A percentile compares a stretch with the other conserved stretches of the same genome.
Evolutionary conservation across 257 asterid genomes (phyloP).

Genomic region (Henckelia pumila): DNA sequence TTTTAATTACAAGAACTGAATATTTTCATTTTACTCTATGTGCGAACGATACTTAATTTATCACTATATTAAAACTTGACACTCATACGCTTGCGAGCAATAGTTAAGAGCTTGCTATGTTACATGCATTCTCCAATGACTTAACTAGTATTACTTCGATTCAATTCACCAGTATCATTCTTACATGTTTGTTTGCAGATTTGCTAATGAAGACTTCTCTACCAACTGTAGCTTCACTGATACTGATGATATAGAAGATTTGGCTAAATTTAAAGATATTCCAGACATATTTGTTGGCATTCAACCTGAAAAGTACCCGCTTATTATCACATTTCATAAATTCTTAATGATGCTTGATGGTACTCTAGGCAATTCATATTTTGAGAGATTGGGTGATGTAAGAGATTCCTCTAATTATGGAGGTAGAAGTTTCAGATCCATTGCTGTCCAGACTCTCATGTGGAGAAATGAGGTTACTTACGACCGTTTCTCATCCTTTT

Average conservation of each 20-base stretch:
- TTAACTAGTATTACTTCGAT: not conserved
- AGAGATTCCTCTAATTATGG: constrained; percentile 25
- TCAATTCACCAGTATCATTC: not conserved
- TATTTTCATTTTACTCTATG: no score
- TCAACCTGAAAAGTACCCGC: constrained; percentile 46
- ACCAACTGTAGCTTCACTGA: constrained; percentile 27
- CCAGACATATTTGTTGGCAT: constrained; percentile 55
- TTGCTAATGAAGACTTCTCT: constrained; percentile 29
- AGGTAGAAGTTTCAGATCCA: constrained; percentile 33
- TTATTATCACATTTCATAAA: constrained; percentile 64
- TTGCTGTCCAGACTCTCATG: constrained; percentile 44
- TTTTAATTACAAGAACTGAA: no score
- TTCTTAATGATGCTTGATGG: constrained; percentile 77
- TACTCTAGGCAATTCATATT: constrained; percentile 49
- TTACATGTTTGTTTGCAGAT: constrained; percentile 25
- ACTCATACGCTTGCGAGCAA: no score
- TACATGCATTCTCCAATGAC: no score
- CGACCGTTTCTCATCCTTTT: constrained; percentile 42
- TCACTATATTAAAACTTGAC: no score
- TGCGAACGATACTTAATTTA: no score
- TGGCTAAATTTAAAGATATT: constrained; percentile 44
- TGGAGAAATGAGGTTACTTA: constrained; percentile 55
- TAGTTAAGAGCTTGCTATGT: not conserved
- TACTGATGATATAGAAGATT: constrained; percentile 49
- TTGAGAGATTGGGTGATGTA: constrained; percentile 42